A percentile compares a stretch with the other conserved stretches of the same genome.
These are phyloP conservation scores for Jaapia argillacea DNA, from an alignment of 768 basidiomycete genomes.

Conservation along the genomic window DNA sequence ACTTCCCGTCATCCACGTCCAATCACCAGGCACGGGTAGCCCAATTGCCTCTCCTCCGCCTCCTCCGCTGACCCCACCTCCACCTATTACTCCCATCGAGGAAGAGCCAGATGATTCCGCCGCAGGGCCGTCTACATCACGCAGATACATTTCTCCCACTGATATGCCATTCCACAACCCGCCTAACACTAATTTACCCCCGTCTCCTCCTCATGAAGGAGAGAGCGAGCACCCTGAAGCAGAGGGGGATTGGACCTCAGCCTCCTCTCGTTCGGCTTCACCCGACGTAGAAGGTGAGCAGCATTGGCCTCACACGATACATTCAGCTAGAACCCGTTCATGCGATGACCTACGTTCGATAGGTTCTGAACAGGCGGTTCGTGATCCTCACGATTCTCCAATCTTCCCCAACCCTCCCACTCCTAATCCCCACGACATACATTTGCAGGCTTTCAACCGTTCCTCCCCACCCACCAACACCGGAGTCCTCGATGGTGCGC, in stretches of 20 bases:
- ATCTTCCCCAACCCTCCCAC: slow-evolving; percentile 74
- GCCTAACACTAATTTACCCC: slow-evolving; percentile 37
- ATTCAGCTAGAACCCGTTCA: slow-evolving; percentile 60
- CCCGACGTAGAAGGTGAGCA: slow-evolving; percentile 88
- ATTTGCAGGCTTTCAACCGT: slow-evolving; percentile 54
- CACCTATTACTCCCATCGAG: slow-evolving; percentile 73
- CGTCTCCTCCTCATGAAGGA: slow-evolving; percentile 22
- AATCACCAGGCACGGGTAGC: background rate
- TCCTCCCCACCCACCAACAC: slow-evolving; percentile 8
- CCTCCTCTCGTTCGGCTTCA: slow-evolving; percentile 49
- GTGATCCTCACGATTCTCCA: slow-evolving; percentile 73
- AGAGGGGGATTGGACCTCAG: slow-evolving; percentile 19
- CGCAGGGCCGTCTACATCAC: slow-evolving; percentile 41
- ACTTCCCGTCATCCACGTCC: too few relatives aligned
- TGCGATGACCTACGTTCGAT: slow-evolving; percentile 63
- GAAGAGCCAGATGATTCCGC: slow-evolving; percentile 44
- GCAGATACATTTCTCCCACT: slow-evolving; percentile 51
- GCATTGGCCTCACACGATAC: too few relatives aligned
- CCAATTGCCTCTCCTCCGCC: slow-evolving; percentile 11
- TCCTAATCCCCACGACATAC: slow-evolving; percentile 77
- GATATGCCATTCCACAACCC: slow-evolving; percentile 53
- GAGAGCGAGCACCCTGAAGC: slow-evolving; percentile 13
- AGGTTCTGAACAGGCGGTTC: slow-evolving; percentile 59
- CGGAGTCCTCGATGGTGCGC: slow-evolving; percentile 1
- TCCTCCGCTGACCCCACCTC: slow-evolving; percentile 39